Base-by-base conservation (phyloP, 2,329 filamentous ascomycete genomes). In the Cladosporium sp. region DNA sequence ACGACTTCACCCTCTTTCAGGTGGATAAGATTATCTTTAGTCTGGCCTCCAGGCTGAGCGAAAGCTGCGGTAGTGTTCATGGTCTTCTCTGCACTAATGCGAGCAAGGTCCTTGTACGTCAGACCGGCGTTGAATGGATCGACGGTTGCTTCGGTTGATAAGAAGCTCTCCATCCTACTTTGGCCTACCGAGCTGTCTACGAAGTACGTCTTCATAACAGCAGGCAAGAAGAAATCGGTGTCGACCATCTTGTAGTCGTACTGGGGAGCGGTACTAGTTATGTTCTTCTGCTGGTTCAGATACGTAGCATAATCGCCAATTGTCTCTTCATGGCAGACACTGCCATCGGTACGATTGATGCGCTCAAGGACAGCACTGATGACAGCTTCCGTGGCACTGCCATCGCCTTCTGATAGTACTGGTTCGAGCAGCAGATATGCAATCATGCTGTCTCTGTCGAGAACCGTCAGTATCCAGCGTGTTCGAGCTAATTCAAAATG, bases 271-370 rank as follows among this genome's bases (percentile, higher is more conserved):
- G 77, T 81, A 9, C 79, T 83, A 1, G 72, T 71, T 4, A 83
- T 73, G 36, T 80, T 81, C 2, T 81, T 73, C 57, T 84, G 76
- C 9, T 76, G 56, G 59, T 87, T 84, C 1, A 84, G 69, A 64
- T 76, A 86, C 0, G 83, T 86, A 0, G 83, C 82, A 64, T 87
- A 87, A 64, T 87, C 85, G 4, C 80, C 84, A 61, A 87, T 82
- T 0, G 82, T 84, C 65, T 87, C 85, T 66, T 88, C 84, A 60
- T 88, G 85, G 49, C 81, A 85, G 1, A 82, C 82, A 15, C 76
- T 83, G 0, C 85, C 84, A 63, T 86, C 83, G 0, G 75, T 81
- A 3, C 75, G 73, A 61, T 87, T 82, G 48, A 87, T 75, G 10
- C 85, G 77, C 64, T 88, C 85, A 5, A 87, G 67, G 0, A 85